Base-by-base conservation (phyloP, 352 stramenopile genomes). In the Globisporangium polare region DNA sequence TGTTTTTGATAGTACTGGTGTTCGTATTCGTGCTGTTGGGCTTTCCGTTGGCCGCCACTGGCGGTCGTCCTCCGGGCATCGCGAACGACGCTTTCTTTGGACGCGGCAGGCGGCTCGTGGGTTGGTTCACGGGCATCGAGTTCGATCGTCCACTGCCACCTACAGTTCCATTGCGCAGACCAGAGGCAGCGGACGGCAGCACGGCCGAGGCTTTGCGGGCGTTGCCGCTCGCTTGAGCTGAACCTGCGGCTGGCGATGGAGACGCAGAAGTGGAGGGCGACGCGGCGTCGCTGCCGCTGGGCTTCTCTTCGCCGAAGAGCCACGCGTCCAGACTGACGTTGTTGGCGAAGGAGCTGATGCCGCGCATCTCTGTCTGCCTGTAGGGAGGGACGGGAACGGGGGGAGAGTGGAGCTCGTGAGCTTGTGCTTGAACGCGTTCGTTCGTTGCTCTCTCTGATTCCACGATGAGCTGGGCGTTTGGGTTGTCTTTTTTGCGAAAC, bases 301-400 rank as follows among this genome's bases (percentile, higher is more conserved):
- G 27, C 54, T 80, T 81, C 58, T 93, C 81, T 45, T 93, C 84
- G 31, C 84, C 81, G 45, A 91, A 90, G 73, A 93, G 84, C 84
- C 81, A 93, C 62, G 81, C 79, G 54, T 93, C 84, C 24, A 93
- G 80, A 47, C 68, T 88, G 57, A 89, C 74, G 73, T 80, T 83
- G 35, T 31, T 63, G 26, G 43, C 39, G 52, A 66, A 67, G 31
- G 46, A 46, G 53, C 69, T 58, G 64, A 84, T 86, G 47, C 66
- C 71, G 55, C 75, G 77, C 73, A 89, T 55, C 26, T 37, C 26
- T 37, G 5, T 54, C 7, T 37, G 0, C 27, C 20, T 9, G 35
- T 7, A 22, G 56, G 20, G 18, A 26, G 17, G 6, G 15, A 22
- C 12, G 22, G 12, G 45, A 26, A 17, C 33, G 18, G 27, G 45